Evolutionary conservation across 129 eudicot genomes (phyloP), one percentile per base, ranked within the genome.

Genomic region (Lactuca sativa): DNA sequence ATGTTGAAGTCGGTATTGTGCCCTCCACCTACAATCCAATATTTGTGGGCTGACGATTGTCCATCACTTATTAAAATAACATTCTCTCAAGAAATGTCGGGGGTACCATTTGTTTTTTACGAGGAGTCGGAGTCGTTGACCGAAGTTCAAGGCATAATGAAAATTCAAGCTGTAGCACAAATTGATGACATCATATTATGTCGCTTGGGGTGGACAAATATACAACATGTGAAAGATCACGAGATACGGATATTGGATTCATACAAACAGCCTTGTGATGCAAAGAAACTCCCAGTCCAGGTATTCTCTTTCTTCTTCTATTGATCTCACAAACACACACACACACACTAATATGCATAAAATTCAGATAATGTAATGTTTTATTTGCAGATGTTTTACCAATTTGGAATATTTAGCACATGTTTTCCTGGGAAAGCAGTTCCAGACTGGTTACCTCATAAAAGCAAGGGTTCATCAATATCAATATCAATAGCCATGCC

Each of bases 391-490:
- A 31, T 70, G 34, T n/a, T 33, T 48, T 48, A 49, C 33, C 66
- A 75, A 32, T 59, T 10, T 64, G 77, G 74, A 16, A 62, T 77
- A 72, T 78, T 79, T 47, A 68, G 72, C 64, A 54, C 76, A 33
- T 60, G 37, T 74, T 33, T 73, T 56, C 34, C 52, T 9, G 83
- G 83, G n/a, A 54, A 54, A 34, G 71, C 34, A 56, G 36, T 73
- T 33, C 72, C 75, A 18, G 7, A 52, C 13, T 66, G 77, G 71
- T 37, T 75, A 8, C 40, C 53, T 7, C 43, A 56, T 49, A 63
- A 4, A 69, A 64, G 66, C 36, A 9, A 1, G 2, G 60, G 40
- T n/a, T 3, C 75, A 10, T 38, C 21, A 4, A 41, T 74, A 10
- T 38, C 21, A 4, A 41, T 74, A 53, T 14, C 11, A 8, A 15